Percentiles rank a stretch among this genome's conserved stretches.
phyloP scores from a whole-genome alignment of 805 yeast genomes.

The Pichia nakasei region DNA sequence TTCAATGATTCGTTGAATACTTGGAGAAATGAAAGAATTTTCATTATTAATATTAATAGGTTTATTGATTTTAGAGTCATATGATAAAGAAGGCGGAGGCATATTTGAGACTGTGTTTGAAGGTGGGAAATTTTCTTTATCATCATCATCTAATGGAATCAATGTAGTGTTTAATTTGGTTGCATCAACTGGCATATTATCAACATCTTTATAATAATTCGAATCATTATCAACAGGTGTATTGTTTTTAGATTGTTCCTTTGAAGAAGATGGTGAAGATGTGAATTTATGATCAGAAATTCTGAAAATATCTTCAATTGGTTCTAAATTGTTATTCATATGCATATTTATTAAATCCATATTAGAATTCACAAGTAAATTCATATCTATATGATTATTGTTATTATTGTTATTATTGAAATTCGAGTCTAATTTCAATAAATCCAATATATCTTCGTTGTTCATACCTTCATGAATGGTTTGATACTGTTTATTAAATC shows the following conservation, averaged over 20 bases:
- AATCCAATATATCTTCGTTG: conserved; percentile 1
- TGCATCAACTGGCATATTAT: conserved; percentile 37
- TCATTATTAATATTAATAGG: not conserved
- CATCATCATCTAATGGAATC: conserved; percentile 40
- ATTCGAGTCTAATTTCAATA: not conserved
- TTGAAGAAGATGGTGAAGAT: not conserved
- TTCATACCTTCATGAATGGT: not conserved
- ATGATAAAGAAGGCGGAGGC: conserved; percentile 1
- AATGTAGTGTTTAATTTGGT: conserved; percentile 46
- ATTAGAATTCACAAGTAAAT: not conserved
- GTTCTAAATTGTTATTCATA: not conserved
- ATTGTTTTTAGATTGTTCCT: conserved; percentile 4
- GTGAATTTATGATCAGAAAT: conserved; percentile 1
- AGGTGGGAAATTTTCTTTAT: conserved; percentile 23
- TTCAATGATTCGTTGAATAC: conserved; percentile 25
- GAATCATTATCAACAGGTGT: conserved; percentile 3
- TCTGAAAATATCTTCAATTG: conserved; percentile 5
- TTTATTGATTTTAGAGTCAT: no score
- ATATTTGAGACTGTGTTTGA: not conserved
- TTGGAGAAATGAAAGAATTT: conserved; percentile 19
- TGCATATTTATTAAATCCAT: not conserved
- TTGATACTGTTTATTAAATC: not conserved
- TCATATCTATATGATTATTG: not conserved
- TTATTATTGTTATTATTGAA: not conserved
- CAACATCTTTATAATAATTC: conserved; percentile 8